These are phyloP conservation scores for Paramecium octaurelia DNA, from an alignment of 73 alveolate genomes.

Conservation along the genomic window DNA sequence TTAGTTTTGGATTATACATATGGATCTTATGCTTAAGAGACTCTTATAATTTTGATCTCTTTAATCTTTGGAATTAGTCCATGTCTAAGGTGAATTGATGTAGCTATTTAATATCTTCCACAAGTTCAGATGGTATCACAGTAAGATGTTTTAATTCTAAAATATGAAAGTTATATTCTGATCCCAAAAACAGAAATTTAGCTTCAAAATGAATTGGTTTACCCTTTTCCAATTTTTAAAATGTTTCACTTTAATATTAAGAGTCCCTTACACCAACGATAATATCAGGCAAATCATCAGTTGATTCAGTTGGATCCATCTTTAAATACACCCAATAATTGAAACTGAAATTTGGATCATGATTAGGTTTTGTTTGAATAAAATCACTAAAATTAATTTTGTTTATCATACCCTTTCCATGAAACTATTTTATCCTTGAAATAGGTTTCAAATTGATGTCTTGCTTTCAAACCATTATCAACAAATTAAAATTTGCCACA, in stretches of 20 bases:
- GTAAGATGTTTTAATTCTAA: neutral
- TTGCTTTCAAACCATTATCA: constrained; percentile 43
- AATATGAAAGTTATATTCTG: constrained; percentile 20
- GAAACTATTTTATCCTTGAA: neutral
- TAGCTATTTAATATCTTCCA: neutral
- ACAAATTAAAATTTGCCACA: constrained; percentile 49
- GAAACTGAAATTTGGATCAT: neutral
- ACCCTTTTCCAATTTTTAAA: neutral
- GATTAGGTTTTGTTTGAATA: neutral
- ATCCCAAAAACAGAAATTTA: constrained; percentile 14
- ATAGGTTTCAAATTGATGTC: neutral
- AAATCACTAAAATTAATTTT: neutral
- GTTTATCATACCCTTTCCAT: constrained; percentile 42
- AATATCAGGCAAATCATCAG: neutral
- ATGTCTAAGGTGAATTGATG: neutral
- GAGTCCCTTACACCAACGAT: neutral
- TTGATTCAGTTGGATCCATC: constrained; percentile 40
- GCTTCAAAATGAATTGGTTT: constrained; percentile 30
- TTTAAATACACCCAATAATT: constrained; percentile 29
- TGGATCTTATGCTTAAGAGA: neutral
- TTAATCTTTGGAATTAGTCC: neutral
- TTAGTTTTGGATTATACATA: neutral
- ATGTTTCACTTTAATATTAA: neutral
- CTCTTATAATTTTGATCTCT: neutral
- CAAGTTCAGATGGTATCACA: neutral